Base-by-base conservation (phyloP, 306 rosid species). In the Sechiopsis laciniata region DNA sequence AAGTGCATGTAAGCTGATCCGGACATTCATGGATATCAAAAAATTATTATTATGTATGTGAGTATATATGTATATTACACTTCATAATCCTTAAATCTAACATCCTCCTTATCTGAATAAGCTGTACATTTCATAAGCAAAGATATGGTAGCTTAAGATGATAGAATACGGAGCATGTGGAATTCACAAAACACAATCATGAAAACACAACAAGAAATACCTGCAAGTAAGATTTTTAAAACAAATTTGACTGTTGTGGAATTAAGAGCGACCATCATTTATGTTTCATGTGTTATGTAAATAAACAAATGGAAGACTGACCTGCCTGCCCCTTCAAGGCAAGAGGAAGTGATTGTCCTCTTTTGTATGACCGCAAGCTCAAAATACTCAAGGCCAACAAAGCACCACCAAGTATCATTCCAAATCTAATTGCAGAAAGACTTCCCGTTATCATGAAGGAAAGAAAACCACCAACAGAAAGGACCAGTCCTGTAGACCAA, bases 301-400 rank as follows among this genome's bases (percentile, higher is more conserved):
- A 26, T 15, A n/a, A 72, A 29, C 10, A n/a, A 73, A 68, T 22
- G 60, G 78, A 14, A 58, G 55, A 72, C 83, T 80, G 81, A 95
- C 99, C 97, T 77, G 96, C 80, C 79, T 95, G 99, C 77, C 96
- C 95, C 62, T 87, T 89, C 86, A 89, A 82, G 62, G 88, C 86
- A 29, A 84, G 78, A 68, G 91, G 81, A 80, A 82, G 80, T 52
- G 80, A 55, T 48, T 82, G 80, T 76, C 96, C 96, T 81, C 80
- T 80, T 78, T 78, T 89, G 66, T 83, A 83, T 72, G 91, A 71
- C 84, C 55, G 86, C 73, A 95, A 81, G 81, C 97, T 95, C 61
- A 77, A 81, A 82, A 91, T 54, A 80, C 99, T 89, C 52, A 91
- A 77, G 70, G 83, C 83, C 83, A 91, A 73, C 77, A 91, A 90